phyloP scores from a whole-genome alignment of 73 alveolate species.

The Breviolum minutum region DNA sequence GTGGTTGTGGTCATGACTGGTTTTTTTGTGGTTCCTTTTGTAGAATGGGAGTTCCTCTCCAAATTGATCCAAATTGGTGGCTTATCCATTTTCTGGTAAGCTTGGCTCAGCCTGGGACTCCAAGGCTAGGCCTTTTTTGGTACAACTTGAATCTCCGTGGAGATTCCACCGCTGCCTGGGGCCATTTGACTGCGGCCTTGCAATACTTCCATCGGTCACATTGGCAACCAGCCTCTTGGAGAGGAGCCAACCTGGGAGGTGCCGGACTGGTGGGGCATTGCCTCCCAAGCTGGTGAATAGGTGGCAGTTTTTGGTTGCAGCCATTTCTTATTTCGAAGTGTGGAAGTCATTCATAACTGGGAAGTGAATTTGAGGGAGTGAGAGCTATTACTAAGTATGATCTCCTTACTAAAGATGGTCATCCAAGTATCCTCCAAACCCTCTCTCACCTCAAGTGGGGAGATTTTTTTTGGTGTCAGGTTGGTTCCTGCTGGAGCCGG shows the following conservation, averaged over 20 bases:
- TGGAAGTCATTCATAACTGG: too few species aligned
- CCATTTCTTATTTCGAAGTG: too few species aligned
- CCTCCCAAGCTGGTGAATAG: too few species aligned
- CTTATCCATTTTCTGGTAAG: not conserved
- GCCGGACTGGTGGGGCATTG: not conserved
- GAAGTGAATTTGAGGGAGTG: too few species aligned
- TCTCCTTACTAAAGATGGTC: too few species aligned
- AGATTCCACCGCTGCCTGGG: not conserved
- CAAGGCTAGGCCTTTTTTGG: conserved; percentile 64
- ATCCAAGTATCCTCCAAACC: too few species aligned
- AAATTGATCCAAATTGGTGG: too few species aligned
- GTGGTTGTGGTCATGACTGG: too few species aligned
- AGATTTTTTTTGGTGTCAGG: not conserved
- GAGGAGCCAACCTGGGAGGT: conserved; percentile 83
- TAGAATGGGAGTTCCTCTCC: too few species aligned
- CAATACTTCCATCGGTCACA: conserved; percentile 26
- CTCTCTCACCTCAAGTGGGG: not conserved
- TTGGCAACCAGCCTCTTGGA: conserved; percentile 40
- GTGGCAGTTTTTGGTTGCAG: too few species aligned
- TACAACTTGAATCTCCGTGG: not conserved
- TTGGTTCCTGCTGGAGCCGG: conserved; percentile 82
- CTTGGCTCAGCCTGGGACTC: not conserved
- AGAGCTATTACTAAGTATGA: too few species aligned
- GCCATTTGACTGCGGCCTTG: conserved; percentile 19
- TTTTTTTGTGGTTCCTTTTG: too few species aligned